Evolutionary conservation across 2,329 filamentous ascomycete genomes (phyloP).

Genomic region (Sporothrix mexicana): DNA sequence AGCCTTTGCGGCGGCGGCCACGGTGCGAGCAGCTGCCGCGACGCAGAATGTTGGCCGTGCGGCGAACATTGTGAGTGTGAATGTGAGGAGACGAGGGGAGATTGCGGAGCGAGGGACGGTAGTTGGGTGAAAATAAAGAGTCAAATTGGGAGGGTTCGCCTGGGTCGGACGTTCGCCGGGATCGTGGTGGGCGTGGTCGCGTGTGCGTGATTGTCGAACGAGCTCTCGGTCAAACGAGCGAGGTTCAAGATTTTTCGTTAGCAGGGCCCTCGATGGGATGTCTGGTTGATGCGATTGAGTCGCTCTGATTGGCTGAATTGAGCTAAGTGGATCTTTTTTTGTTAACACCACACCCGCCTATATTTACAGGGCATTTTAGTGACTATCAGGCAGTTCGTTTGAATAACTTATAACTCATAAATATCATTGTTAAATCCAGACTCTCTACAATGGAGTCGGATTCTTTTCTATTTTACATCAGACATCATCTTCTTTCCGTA

Average conservation of each 20-base stretch:
- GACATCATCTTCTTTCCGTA: neutral
- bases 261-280: conserved; percentile 18
- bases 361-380: neutral
- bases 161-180: neutral
- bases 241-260: conserved; percentile 25
- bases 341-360: neutral
- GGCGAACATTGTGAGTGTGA: conserved; percentile 27
- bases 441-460: neutral
- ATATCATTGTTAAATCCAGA: neutral
- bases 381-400: neutral
- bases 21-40: conserved; percentile 23
- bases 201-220: neutral
- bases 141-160: neutral
- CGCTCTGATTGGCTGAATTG: conserved; percentile 22
- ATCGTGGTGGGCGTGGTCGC: neutral
- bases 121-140: too few relatives aligned
- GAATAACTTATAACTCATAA: neutral
- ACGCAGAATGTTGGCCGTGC: conserved; percentile 25
- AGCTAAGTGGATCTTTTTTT: neutral
- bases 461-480: neutral
- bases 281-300: conserved; percentile 1
- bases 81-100: neutral
- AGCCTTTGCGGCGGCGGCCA: neutral
- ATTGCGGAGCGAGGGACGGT: neutral
- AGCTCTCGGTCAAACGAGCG: neutral